Evolutionary conservation across 2,329 filamentous ascomycete genomes (phyloP).

Genomic region (Fusarium pininemorale): DNA sequence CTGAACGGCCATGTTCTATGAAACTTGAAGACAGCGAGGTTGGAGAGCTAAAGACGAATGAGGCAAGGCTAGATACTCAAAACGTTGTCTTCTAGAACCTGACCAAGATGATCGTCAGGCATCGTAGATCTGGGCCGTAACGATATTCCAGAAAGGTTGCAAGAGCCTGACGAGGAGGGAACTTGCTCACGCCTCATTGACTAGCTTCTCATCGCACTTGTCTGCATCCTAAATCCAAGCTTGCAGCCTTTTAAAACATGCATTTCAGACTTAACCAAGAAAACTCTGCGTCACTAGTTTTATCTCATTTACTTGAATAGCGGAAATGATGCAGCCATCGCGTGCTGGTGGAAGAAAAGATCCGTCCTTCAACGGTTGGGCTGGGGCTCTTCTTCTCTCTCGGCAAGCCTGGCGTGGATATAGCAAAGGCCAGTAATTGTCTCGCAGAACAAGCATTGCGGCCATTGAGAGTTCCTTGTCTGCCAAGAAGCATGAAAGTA

Average conservation of each 20-base stretch:
- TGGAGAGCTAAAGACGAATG: background rate
- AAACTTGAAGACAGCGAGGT: background rate
- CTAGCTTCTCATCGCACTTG: constrained; percentile 1
- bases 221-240: background rate
- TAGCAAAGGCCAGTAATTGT: constrained; percentile 13
- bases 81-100: constrained; percentile 16
- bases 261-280: background rate
- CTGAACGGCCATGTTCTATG: background rate
- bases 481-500: constrained; percentile 30
- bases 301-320: constrained; percentile 5
- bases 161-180: constrained; percentile 3
- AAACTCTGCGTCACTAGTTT: background rate
- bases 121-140: constrained; percentile 17
- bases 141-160: background rate
- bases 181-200: background rate
- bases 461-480: background rate
- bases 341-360: constrained; percentile 18
- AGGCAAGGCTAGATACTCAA: background rate
- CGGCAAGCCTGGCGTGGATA: constrained; percentile 13
- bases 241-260: background rate
- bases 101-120: constrained; percentile 13
- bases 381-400: background rate
- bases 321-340: constrained; percentile 27
- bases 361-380: constrained; percentile 13
- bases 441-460: background rate